Evolutionary conservation across 129 eudicot species (phyloP).

Genomic region (carrot (Daucus carota)): DNA sequence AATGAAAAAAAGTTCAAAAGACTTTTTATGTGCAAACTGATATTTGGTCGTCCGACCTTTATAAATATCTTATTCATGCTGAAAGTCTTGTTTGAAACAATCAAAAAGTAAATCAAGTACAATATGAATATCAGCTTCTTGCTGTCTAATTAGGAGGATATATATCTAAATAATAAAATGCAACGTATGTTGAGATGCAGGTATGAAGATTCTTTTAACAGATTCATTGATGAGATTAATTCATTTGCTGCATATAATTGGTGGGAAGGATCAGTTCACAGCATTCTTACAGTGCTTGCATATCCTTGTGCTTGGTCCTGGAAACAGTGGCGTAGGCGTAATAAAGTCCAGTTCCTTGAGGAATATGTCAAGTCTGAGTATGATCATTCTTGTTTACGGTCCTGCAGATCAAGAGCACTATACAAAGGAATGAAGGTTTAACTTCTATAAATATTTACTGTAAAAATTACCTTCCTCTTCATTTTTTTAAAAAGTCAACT

Average conservation of each 20-base stretch:
- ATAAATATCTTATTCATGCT: not conserved
- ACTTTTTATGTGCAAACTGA: not conserved
- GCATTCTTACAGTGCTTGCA: slow-evolving; percentile 72
- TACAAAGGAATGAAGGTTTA: slow-evolving; percentile 90
- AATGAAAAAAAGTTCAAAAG: not conserved
- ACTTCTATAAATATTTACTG: slow-evolving; percentile 3
- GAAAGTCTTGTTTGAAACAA: not conserved
- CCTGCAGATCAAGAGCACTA: slow-evolving; percentile 82
- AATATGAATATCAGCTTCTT: not conserved
- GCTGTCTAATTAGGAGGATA: not conserved
- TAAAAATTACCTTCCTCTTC: not conserved
- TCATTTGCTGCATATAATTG: slow-evolving; percentile 85
- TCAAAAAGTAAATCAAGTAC: not conserved
- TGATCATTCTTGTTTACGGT: slow-evolving; percentile 84
- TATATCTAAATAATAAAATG: not conserved
- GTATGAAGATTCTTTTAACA: slow-evolving; percentile 85
- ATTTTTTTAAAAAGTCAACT: not conserved
- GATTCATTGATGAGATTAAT: slow-evolving; percentile 79
- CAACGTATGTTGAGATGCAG: slow-evolving; percentile 35
- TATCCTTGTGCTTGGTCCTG: slow-evolving; percentile 95
- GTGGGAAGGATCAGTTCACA: slow-evolving; percentile 97
- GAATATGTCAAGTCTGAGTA: slow-evolving; percentile 84
- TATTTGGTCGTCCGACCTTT: not conserved
- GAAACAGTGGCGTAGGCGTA: slow-evolving; percentile 87
- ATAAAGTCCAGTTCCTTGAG: slow-evolving; percentile 67